Percentiles rank a stretch among this genome's conserved stretches.
These are phyloP conservation scores for Penicillium atrosanguineum DNA, from an alignment of 495 filamentous ascomycete species.

Conservation along the genomic window DNA sequence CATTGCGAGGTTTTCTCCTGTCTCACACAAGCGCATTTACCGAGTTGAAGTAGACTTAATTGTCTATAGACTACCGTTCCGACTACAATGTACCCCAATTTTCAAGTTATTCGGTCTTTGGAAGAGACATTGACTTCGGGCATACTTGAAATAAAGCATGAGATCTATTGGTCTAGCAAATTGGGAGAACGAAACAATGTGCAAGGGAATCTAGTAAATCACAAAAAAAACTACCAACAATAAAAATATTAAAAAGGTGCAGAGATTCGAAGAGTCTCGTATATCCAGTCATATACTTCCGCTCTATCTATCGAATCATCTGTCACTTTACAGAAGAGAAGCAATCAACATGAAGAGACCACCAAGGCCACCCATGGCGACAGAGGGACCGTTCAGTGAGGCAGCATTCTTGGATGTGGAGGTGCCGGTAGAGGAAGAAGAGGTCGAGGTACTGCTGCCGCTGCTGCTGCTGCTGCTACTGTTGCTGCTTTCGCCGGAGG, in stretches of 20 bases:
- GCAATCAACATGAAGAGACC: conserved; percentile 30
- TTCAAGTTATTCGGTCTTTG: neutral
- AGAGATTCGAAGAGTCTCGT: neutral
- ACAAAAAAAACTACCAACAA: neutral
- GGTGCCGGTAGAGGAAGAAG: conserved; percentile 38
- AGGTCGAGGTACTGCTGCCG: too few relatives aligned
- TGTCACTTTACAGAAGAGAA: conserved; percentile 18
- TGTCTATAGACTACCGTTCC: too few relatives aligned
- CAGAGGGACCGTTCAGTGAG: conserved; percentile 16
- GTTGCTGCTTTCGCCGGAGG: conserved; percentile 43
- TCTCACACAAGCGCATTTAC: neutral
- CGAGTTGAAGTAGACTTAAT: too few relatives aligned
- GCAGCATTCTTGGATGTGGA: conserved; percentile 26
- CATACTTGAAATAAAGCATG: neutral
- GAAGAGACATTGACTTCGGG: neutral
- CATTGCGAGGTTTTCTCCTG: neutral
- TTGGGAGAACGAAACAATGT: conserved; percentile 8
- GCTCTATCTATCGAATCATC: neutral
- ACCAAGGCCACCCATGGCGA: conserved; percentile 21
- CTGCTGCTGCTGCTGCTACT: conserved; percentile 26
- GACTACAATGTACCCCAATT: too few relatives aligned
- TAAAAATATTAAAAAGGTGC: conserved; percentile 1
- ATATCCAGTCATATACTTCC: neutral
- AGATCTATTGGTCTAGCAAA: conserved; percentile 9
- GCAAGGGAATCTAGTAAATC: conserved; percentile 9